phyloP scores from a whole-genome alignment of 306 rosid genomes.

The Inga laurina region DNA sequence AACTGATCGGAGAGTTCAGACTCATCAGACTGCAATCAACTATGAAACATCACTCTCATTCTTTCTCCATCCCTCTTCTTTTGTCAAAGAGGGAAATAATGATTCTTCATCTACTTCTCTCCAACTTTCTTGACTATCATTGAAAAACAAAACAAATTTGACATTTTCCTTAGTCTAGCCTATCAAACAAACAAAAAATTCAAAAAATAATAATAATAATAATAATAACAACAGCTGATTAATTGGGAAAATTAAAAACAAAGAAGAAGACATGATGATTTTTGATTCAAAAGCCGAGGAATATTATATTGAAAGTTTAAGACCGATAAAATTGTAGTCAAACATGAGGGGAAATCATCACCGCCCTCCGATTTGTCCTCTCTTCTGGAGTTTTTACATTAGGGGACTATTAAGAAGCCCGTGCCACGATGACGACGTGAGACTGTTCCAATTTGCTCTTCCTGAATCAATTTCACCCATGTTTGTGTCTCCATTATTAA shows the following conservation, averaged over 20 bases:
- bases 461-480: slow-evolving; percentile 64
- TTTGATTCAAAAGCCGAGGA: slow-evolving; percentile 40
- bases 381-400: slow-evolving; percentile 46
- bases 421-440: slow-evolving; percentile 71
- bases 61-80: slow-evolving; percentile 30
- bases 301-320: slow-evolving; percentile 14
- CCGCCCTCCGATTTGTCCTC: slow-evolving; percentile 20
- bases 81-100: slow-evolving; percentile 37
- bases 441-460: slow-evolving; percentile 77
- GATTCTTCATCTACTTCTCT: slow-evolving; percentile 31
- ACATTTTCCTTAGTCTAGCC: slow-evolving; percentile 48
- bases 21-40: slow-evolving; percentile 58
- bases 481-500: slow-evolving; percentile 54
- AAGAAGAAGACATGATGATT: slow-evolving; percentile 33
- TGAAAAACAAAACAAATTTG: slow-evolving; percentile 38
- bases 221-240: slow-evolving; percentile 28
- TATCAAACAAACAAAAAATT: slow-evolving; percentile 20
- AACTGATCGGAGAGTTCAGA: slow-evolving; percentile 60
- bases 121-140: slow-evolving; percentile 45
- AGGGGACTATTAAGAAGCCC: slow-evolving; percentile 89
- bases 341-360: slow-evolving; percentile 34
- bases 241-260: not conserved
- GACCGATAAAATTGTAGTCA: slow-evolving; percentile 38
- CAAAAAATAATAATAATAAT: slow-evolving; percentile 35
- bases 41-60: slow-evolving; percentile 64